Evolutionary conservation across 768 basidiomycete genomes (phyloP).

Genomic region (Cyclocybe aegerita): DNA sequence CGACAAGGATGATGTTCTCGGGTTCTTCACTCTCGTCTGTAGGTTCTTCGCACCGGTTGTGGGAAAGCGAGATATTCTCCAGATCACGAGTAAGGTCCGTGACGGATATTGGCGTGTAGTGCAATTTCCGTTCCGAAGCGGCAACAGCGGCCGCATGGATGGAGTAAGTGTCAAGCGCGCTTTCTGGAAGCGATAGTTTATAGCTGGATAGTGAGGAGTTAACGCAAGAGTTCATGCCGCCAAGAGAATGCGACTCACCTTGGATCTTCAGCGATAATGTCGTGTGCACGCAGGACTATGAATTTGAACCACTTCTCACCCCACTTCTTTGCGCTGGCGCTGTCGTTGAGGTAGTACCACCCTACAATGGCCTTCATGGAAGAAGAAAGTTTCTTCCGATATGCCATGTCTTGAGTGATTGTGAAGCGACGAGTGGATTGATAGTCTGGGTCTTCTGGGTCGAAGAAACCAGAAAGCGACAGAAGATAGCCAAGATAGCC

Average conservation of each 20-base stretch:
- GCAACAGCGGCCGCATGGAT: constrained; percentile 5
- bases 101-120: not conserved
- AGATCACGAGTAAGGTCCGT: not conserved
- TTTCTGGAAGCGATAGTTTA: constrained; percentile 3
- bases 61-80: not conserved
- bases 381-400: constrained; percentile 6
- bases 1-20: not conserved
- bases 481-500: constrained; percentile 20
- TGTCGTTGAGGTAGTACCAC: constrained; percentile 21
- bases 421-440: not conserved
- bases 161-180: constrained; percentile 8
- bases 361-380: constrained; percentile 22
- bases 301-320: constrained; percentile 17
- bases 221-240: not conserved
- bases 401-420: not conserved
- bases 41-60: not conserved
- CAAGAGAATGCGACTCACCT: constrained; percentile 1
- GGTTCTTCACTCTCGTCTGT: not conserved
- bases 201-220: not conserved
- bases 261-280: constrained; percentile 7
- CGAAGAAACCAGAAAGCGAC: constrained; percentile 20
- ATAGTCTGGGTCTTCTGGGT: constrained; percentile 1
- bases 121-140: not conserved
- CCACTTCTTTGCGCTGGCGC: constrained; percentile 17
- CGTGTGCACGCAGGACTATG: constrained; percentile 18